These are phyloP conservation scores for Xylaria acuta DNA, from an alignment of 495 filamentous ascomycete species.

Conservation along the genomic window DNA sequence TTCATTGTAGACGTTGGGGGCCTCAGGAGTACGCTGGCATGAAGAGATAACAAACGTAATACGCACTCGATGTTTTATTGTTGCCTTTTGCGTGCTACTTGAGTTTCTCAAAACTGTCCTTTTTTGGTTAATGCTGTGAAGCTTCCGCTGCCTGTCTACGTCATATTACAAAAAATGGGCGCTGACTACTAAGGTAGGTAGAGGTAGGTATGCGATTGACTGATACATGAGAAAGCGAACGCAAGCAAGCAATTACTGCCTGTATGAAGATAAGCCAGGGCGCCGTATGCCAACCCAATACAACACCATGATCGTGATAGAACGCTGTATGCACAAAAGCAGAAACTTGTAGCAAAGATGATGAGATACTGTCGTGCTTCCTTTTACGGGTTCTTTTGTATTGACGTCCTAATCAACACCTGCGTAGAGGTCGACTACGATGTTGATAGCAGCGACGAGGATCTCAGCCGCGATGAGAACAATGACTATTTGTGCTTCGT, in stretches of 20 bases:
- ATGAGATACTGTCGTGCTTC: background rate
- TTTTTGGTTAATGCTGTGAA: constrained; percentile 4
- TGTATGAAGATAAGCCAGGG: background rate
- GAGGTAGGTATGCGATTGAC: background rate
- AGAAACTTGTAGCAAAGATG: background rate
- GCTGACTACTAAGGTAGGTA: background rate
- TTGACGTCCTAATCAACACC: constrained; percentile 65
- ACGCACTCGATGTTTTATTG: background rate
- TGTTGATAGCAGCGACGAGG: constrained; percentile 92
- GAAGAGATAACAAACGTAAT: background rate
- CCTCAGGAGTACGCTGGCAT: background rate
- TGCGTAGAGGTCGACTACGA: constrained; percentile 92
- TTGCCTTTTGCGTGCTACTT: background rate
- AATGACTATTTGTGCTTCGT: constrained; percentile 67
- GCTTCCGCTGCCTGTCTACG: constrained; percentile 13
- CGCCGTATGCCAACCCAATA: constrained; percentile 5
- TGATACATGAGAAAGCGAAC: constrained; percentile 14
- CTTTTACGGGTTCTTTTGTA: background rate
- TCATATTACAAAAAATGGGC: background rate
- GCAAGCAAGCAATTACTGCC: background rate
- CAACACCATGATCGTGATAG: constrained; percentile 11
- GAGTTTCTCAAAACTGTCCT: background rate
- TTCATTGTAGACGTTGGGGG: background rate
- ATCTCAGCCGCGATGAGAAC: constrained; percentile 96
- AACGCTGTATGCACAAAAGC: constrained; percentile 13